Percentiles rank a stretch among this genome's conserved stretches.
Evolutionary conservation across 2,329 filamentous ascomycete genomes (phyloP).

Genomic region (Trichoderma sp.): DNA sequence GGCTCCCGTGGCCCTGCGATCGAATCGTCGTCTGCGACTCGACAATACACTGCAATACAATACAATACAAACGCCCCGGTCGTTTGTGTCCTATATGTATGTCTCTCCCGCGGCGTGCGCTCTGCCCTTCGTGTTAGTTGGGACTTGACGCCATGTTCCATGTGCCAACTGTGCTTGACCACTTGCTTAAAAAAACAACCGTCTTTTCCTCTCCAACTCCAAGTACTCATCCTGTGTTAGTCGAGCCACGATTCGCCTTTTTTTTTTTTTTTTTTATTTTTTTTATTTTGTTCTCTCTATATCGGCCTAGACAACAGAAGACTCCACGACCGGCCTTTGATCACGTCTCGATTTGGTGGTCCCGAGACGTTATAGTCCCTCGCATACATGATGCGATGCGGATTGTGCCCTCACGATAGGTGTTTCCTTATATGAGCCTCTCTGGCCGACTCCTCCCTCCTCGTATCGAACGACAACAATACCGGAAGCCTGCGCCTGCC

Average conservation of each 20-base stretch:
- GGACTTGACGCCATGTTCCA: conserved; percentile 18
- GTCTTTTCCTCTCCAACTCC: conserved; percentile 1
- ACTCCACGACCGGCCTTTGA: background rate
- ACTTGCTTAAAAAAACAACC: background rate
- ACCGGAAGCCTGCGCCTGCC: background rate
- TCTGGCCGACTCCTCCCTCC: background rate
- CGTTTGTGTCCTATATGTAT: conserved; percentile 20
- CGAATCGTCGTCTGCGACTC: background rate
- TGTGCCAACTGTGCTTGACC: conserved; percentile 12
- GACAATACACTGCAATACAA: background rate
- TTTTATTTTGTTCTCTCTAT: background rate
- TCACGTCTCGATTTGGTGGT: conserved; percentile 20
- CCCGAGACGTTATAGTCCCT: conserved; percentile 20
- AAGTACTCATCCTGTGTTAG: conserved; percentile 5
- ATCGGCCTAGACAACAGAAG: background rate
- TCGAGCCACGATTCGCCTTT: background rate
- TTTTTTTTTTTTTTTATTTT: background rate
- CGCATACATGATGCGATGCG: conserved; percentile 30
- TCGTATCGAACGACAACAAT: conserved; percentile 8
- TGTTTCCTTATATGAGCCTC: conserved; percentile 24
- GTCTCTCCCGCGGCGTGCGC: conserved; percentile 5
- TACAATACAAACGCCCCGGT: background rate
- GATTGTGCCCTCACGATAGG: conserved; percentile 27
- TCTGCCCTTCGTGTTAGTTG: conserved; percentile 25
- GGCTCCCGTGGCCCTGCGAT: conserved; percentile 5